Evolutionary conservation across 140 eudicot species (phyloP), one percentile per base, ranked within the genome.

Genomic region (Stevia rebaudiana): DNA sequence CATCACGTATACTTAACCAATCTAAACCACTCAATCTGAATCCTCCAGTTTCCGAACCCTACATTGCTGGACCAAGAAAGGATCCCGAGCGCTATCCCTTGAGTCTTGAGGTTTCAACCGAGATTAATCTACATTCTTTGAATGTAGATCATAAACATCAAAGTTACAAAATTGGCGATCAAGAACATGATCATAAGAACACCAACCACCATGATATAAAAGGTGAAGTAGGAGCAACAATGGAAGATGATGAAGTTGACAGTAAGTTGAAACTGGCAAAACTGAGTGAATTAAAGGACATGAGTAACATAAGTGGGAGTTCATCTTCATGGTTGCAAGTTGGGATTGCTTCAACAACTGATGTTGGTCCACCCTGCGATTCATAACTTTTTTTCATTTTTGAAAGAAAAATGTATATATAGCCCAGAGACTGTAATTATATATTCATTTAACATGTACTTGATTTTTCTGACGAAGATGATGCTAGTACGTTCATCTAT

Each of bases 281-380:
- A 73, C 65, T 83, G 37, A 74, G 89, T 65, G 94, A 86, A 59
- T 51, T 82, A 37, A 83, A 85, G 30, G 94, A 78, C n/a, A 86
- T 82, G 78, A 68, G 23, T 35, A 80, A 72, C n/a, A 30, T 71
- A 3, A 77, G 72, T 59, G 90, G 84, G n/a, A 64, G 54, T 81
- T 81, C 96, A 50, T 82, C 95, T 51, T 83, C 86, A 41, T 91
- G 98, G 97, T 80, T 90, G 79, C 97, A 84, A 43, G 96, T 91
- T 57, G 98, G 95, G 18, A 65, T 91, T 82, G 85, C 83, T 22
- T 76, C 97, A 28, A 72, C 82, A 9, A 66, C 67, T 57, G 80
- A 61, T 16, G 76, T 57, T 40, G 79, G 69, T 37, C 60, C 83
- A 40, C 5, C 75, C 41, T 60, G 25, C 35, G 78, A 81, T 39